Evolutionary conservation across 805 yeast genomes (phyloP), one percentile per base, ranked within the genome.

Genomic region (Kregervanrija pseudodelftensis): DNA sequence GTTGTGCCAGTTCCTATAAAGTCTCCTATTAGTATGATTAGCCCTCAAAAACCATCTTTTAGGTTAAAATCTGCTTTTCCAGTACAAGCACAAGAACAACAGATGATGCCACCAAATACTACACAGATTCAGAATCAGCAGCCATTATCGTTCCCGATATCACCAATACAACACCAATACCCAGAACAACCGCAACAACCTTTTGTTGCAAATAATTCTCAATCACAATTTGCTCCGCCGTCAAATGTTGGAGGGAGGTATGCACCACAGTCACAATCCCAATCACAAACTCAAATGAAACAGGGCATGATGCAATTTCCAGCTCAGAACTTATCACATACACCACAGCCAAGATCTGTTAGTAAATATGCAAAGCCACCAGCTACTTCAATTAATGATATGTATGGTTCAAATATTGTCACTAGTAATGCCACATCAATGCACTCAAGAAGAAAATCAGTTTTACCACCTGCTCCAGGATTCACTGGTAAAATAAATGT

Each of bases 1-100:
- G 53, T 60, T 11, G 51, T 61, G 31, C 62, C 65, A 10, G 63
- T 61, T 30, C 65, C 65, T 11, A 45, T 35, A 41, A 47, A 54
- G 44, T 48, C 58, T 5, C 50, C 57, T 8, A 46, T 56, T 30
- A 22, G 34, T 3, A 33, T 46, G 13, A 11, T 17, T 4, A 33
- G 15, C 3, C 14, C 31, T 3, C 17, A 22, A 22, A 22, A 22
- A 22, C 8, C 28, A 22, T 22, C 28, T 22, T 22, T 22, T 22
- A 22, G 28, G 8, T 22, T 22, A 22, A 22, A 22, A 5, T 7
- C 28, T 22, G 28, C 28, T 22, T 22, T 5, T 22, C 28, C 39
- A 15, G 22, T 35, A 2, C 12, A 28, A 15, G 37, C 44, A 11
- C 39, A 13, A 30, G 40, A 33, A 3, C 34, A 35, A 11, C 41